Base-by-base conservation (phyloP, 2,329 filamentous ascomycete genomes). In the Tolypocladium album region DNA sequence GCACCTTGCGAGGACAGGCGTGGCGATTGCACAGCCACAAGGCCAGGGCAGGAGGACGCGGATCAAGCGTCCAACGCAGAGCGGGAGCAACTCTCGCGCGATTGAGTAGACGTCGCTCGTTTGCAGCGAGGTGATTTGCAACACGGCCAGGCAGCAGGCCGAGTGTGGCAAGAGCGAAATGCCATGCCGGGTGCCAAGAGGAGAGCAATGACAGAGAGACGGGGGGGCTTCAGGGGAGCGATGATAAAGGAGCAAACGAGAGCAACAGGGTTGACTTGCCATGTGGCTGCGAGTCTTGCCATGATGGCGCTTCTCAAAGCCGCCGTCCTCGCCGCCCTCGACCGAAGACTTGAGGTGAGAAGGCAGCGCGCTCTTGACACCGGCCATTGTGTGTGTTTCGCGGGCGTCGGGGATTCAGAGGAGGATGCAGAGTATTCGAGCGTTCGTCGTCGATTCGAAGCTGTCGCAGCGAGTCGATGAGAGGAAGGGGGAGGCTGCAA, bases 271-370 rank as follows among this genome's bases (percentile, higher is more conserved):
- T 52, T 50, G 61, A 86, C 88, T 85, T 78, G 89, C 89, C 85
- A 92, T 89, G 77, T 92, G 89, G 63, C 88, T 91, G 75, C 89
- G 88, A 67, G 88, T 89, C 84, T 92, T 92, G 78, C 89, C 89
- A 75, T 92, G 88, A 73, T 90, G 89, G 73, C 87, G 86, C 64
- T 81, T 80, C 68, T 82, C 77, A 65, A 85, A 81, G 65, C 72
- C 71, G 60, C 76, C 76, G 42, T 74, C 76, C 58, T 75, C 80
- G 67, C 20, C 42, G 42, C n/a, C 43, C 11, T 47, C 76, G 57
- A 75, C 80, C 67, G 69, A 69, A 63, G 86, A 82, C 83, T 91
- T 93, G 70, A 97, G 83, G 81, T 95, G 93, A 52, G 89, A 82
- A 65, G 92, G 91, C 68, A 97, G 79, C 65, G 90, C 89, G 77